phyloP scores from a whole-genome alignment of 495 filamentous ascomycete genomes.

The Neurospora sp. region DNA sequence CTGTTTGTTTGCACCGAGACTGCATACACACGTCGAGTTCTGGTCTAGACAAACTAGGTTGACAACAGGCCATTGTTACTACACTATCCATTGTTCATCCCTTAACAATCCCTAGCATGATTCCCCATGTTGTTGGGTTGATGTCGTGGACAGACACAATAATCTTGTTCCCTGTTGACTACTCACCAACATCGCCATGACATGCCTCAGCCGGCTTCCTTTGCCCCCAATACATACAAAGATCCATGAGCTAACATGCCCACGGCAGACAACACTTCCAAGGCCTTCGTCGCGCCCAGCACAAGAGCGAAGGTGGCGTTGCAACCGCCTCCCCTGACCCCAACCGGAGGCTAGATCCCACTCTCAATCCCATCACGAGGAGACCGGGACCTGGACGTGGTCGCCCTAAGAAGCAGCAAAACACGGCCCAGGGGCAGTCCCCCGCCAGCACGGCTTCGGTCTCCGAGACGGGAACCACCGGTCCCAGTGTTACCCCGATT shows the following conservation, averaged over 20 bases:
- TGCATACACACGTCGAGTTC: not conserved
- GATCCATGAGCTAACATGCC: slow-evolving; percentile 9
- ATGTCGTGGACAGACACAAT: not conserved
- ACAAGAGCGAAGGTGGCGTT: slow-evolving; percentile 28
- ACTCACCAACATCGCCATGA: not conserved
- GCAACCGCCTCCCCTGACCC: slow-evolving; percentile 3
- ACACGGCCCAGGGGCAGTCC: slow-evolving; percentile 5
- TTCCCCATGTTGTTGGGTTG: not conserved
- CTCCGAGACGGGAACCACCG: not conserved
- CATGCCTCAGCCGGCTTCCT: not conserved
- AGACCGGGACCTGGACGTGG: slow-evolving; percentile 40
- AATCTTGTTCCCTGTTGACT: not conserved
- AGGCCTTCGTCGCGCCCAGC: slow-evolving; percentile 36
- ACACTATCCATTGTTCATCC: not conserved
- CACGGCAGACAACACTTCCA: slow-evolving; percentile 40
- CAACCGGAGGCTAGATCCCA: slow-evolving; percentile 30
- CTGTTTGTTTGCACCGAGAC: not conserved
- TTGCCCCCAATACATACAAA: not conserved
- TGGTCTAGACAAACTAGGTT: not conserved
- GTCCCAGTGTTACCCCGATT: not conserved
- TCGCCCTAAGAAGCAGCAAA: slow-evolving; percentile 31
- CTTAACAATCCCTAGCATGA: not conserved
- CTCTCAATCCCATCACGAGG: slow-evolving; percentile 38
- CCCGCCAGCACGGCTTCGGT: slow-evolving; percentile 1
- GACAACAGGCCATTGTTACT: not conserved